Evolutionary conservation across 2,329 filamentous ascomycete species (phyloP), one percentile per base, ranked within the genome.

Genomic region (Camillea tinctor): DNA sequence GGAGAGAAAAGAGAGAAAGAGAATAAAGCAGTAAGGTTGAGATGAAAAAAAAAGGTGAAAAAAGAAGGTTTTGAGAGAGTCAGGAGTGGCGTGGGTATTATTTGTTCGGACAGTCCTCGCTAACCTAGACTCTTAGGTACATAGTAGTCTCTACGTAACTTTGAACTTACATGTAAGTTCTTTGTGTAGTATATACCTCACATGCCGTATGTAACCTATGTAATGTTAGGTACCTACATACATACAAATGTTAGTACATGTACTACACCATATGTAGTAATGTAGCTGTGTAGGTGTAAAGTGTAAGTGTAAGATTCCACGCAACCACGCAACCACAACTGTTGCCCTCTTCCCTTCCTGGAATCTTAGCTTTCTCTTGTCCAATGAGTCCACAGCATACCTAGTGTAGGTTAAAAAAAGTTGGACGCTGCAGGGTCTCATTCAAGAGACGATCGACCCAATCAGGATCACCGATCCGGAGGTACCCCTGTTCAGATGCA

Each of bases 391-490:
- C 11, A 3, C 13, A 2, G 36, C 15, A n/a, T n/a, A 7, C 26
- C n/a, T 30, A 30, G 26, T 30, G 21, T 52, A 24, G 17, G 6
- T 8, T 2, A 17, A 30, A 13, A 24, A 11, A 53, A 53, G n/a
- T 23, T 30, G 60, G 51, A n/a, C 55, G 44, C 58, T 60, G 64
- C 59, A 63, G 60, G 48, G 51, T 53, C 23, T 60, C 19, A 52
- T 40, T 60, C 56, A 60, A 48, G 21, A 26, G 22, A 44, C 6
- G 54, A 66, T 66, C 64, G 62, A 60, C n/a, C 64, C 64, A 66
- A 66, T 66, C 54, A 62, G 52, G 54, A 23, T 13, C 5, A 9
- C 13, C 24, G 19, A 36, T 52, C 44, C 36, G 6, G 22, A 36
- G 11, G 54, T 55, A 61, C 59, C 60, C 64, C 60, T 62, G 60